phyloP scores from a whole-genome alignment of 2,329 filamentous ascomycete genomes.

The Hymenoscyphus scutula region DNA sequence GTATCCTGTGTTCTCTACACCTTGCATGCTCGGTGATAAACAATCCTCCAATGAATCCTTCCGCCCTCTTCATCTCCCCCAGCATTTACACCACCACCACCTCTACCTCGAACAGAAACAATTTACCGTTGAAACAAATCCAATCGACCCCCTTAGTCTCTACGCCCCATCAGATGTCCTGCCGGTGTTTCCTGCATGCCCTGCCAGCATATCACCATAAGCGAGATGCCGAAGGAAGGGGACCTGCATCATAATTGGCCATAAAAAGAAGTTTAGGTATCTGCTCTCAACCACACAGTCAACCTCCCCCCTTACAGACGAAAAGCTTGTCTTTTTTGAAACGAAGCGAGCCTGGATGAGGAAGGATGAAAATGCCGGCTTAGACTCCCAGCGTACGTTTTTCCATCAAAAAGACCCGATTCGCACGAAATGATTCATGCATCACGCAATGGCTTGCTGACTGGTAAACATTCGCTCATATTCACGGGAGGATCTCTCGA shows the following conservation, averaged over 20 bases:
- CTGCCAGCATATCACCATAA: neutral
- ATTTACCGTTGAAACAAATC: constrained; percentile 1
- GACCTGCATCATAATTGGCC: neutral
- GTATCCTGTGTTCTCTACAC: neutral
- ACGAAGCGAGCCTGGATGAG: neutral
- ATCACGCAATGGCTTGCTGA: too few relatives aligned
- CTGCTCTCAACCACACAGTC: neutral
- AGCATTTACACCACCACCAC: neutral
- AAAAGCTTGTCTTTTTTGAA: neutral
- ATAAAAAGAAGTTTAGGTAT: neutral
- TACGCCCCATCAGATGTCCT: neutral
- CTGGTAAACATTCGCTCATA: too few relatives aligned
- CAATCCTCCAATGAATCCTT: constrained; percentile 11
- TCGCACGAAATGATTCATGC: too few relatives aligned
- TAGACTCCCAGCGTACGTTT: too few relatives aligned
- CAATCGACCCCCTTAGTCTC: too few relatives aligned
- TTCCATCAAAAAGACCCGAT: too few relatives aligned
- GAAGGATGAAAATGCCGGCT: constrained; percentile 2
- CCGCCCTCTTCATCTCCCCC: neutral
- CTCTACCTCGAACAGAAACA: constrained; percentile 3
- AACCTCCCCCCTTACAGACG: neutral
- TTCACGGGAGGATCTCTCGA: too few relatives aligned
- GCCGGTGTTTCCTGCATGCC: neutral
- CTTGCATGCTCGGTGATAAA: neutral
- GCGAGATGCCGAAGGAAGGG: constrained; percentile 2